A percentile compares a stretch with the other conserved stretches of the same genome.
phyloP scores from a whole-genome alignment of 257 asterid species.

The Verbascum thapsus region DNA sequence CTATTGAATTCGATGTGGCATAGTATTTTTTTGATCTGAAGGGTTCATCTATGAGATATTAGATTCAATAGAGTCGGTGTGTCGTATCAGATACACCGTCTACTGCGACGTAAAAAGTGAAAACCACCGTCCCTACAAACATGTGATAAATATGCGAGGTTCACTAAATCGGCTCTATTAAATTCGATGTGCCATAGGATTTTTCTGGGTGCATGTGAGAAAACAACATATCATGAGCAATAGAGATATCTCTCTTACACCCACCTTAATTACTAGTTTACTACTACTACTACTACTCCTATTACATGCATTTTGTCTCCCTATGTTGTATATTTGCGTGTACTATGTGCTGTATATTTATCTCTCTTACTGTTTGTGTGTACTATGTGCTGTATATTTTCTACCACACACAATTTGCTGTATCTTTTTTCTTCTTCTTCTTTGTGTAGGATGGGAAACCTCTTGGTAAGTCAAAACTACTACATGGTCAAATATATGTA shows the following conservation, averaged over 20 bases:
- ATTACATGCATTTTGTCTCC: constrained; percentile 62
- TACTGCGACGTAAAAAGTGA: no score
- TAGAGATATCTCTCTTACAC: constrained; percentile 34
- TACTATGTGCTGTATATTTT: constrained; percentile 25
- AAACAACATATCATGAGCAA: constrained; percentile 46
- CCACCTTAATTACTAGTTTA: constrained; percentile 30
- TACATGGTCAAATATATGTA: constrained; percentile 34
- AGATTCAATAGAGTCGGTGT: no score
- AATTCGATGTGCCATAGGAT: no score
- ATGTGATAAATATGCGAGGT: no score
- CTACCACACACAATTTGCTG: constrained; percentile 14
- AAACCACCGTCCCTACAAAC: no score
- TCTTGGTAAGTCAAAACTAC: constrained; percentile 32
- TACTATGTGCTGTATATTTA: no score
- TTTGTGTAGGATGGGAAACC: constrained; percentile 5
- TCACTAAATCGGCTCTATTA: no score
- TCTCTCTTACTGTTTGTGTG: constrained; percentile 30
- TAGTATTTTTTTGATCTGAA: no score
- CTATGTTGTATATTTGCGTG: constrained; percentile 34
- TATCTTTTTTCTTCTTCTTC: neutral
- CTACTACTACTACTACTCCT: constrained; percentile 36
- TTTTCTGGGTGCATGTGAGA: constrained; percentile 23
- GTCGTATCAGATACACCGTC: no score
- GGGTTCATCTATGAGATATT: no score
- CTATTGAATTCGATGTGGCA: no score